phyloP scores from a whole-genome alignment of 2,329 filamentous ascomycete species.

The Tricladium varicosporioides region DNA sequence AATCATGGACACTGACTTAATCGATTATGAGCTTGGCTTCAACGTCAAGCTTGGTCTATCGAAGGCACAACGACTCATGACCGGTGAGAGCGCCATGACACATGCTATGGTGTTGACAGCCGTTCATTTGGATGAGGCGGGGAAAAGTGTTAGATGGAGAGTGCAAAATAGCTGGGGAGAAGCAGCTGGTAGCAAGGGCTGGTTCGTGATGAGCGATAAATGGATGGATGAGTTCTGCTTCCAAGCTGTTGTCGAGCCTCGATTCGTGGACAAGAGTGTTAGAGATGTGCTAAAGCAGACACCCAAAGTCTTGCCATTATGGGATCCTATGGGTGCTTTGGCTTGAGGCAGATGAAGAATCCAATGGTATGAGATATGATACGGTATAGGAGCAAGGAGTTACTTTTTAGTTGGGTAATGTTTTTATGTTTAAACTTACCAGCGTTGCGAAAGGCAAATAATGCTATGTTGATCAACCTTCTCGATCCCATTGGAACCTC shows the following conservation, averaged over 20 bases:
- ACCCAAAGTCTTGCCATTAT: constrained; percentile 69
- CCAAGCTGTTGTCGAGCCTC: constrained; percentile 79
- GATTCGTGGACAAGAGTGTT: constrained; percentile 63
- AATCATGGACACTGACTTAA: constrained; percentile 76
- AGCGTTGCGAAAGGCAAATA: no score
- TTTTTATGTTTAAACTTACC: neutral
- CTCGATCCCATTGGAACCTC: no score
- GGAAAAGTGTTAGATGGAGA: constrained; percentile 71
- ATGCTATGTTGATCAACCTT: no score
- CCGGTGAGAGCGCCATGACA: constrained; percentile 80
- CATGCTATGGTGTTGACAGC: constrained; percentile 91
- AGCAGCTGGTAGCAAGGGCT: constrained; percentile 69
- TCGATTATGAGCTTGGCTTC: constrained; percentile 82
- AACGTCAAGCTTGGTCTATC: constrained; percentile 70
- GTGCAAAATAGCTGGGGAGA: constrained; percentile 87
- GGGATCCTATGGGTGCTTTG: constrained; percentile 78
- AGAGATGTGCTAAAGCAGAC: constrained; percentile 68
- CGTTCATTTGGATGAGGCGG: constrained; percentile 70
- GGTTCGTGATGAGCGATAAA: constrained; percentile 84
- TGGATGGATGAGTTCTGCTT: constrained; percentile 83
- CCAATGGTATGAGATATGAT: neutral
- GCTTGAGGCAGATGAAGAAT: constrained; percentile 44
- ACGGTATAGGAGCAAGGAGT: neutral
- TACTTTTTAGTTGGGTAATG: neutral
- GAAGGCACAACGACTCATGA: constrained; percentile 72